Evolutionary conservation across 2,329 filamentous ascomycete species (phyloP), one percentile per base, ranked within the genome.

Genomic region (Colletotrichum kahawae): DNA sequence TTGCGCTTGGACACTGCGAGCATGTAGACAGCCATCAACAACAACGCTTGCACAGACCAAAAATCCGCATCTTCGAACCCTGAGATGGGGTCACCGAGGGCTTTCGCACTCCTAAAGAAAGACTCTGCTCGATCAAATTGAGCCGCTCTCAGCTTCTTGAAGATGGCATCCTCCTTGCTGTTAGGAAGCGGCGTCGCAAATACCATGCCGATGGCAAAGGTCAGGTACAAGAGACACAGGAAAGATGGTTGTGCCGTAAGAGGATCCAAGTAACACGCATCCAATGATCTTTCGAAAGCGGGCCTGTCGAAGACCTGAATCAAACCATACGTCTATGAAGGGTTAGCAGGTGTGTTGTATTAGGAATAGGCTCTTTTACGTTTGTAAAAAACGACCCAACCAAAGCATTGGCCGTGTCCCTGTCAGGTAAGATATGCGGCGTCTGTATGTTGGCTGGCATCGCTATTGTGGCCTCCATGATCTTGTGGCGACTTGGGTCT

Each of bases 1-100:
- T 93, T 93, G 18, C 91, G 86, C 80, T 90, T 92, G 1, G 91
- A 91, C 16, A 91, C 87, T 4, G 88, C 86, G 18, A 94, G 82
- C 88, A 90, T 91, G 78, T 93, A 94, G 3, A 93, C 82, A 0
- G 92, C 87, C 89, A 93, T 93, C 43, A 94, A 82, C 1, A 90
- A 83, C 57, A 93, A 83, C 3, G 91, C 91, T 79, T 93, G 92
- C 62, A 94, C 87, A 14, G 90, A 91, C 90, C 91, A 93, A 73
- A 93, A 89, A 70, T 92, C 89, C 27, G 89, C 90, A 78, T 93
- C 90, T 78, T 93, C 91, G 63, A 92, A 88, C 1, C 90, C 86
- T 4, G 83, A 81, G 1, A 85, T 81, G 1, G 85, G 83, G 60
- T 88, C 84, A 21, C 83, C 84, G 18, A 93, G 83, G 56, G 84